phyloP scores from a whole-genome alignment of 192 early-diverging fungal species.

The Rhizophagus clarus region DNA sequence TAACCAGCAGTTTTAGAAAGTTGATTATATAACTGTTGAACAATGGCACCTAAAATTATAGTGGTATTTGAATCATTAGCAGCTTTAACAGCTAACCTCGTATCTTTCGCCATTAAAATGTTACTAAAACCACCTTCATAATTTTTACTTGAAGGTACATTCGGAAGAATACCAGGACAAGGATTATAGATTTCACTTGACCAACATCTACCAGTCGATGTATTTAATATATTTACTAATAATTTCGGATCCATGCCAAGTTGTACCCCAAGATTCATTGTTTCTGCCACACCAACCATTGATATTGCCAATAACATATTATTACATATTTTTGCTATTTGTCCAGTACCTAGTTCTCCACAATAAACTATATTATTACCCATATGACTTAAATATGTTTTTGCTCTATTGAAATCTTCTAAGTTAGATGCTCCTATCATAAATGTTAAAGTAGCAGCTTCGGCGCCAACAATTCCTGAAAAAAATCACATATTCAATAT shows the following conservation, averaged over 20 bases:
- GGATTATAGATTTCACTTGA: conserved; percentile 92
- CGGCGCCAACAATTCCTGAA: conserved; percentile 78
- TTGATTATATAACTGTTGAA: conserved; percentile 82
- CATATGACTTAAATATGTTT: conserved; percentile 70
- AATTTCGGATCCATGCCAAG: conserved; percentile 88
- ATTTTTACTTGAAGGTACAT: conserved; percentile 73
- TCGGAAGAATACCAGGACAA: conserved; percentile 77
- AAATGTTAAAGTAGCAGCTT: conserved; percentile 90
- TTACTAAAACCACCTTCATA: conserved; percentile 93
- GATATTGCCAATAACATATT: conserved; percentile 94
- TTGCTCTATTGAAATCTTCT: conserved; percentile 64
- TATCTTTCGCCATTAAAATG: conserved; percentile 90
- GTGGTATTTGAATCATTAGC: conserved; percentile 73
- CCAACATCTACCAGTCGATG: conserved; percentile 90
- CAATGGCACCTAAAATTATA: conserved; percentile 72
- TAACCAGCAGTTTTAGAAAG: conserved; percentile 65
- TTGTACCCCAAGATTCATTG: conserved; percentile 87
- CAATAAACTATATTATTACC: conserved; percentile 90
- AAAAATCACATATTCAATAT: conserved; percentile 1
- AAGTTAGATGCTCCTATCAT: conserved; percentile 83
- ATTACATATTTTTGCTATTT: conserved; percentile 96
- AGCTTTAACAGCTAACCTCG: conserved; percentile 85
- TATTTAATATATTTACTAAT: conserved; percentile 86
- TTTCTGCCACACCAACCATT: conserved; percentile 91
- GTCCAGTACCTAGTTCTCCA: conserved; percentile 81